phyloP scores from a whole-genome alignment of 75 land plant genomes.

The Pinus albicaulis region DNA sequence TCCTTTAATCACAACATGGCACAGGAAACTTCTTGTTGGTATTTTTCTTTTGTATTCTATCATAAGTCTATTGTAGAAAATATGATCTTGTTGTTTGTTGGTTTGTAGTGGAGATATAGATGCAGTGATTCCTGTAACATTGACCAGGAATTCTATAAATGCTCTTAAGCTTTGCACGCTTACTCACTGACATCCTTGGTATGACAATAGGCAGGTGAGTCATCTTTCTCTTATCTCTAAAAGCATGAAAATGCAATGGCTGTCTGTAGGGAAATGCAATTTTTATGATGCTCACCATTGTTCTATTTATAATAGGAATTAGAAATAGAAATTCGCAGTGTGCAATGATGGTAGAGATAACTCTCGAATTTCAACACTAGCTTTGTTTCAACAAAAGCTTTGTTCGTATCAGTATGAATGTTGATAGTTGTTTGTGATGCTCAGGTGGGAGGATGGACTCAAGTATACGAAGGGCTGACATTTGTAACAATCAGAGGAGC shows the following conservation, averaged over 20 bases:
- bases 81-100: not conserved
- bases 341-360: too few relatives aligned
- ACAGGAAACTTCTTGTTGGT: not conserved
- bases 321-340: too few relatives aligned
- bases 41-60: not conserved
- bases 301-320: too few relatives aligned
- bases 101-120: conserved; percentile 75
- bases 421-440: too few relatives aligned
- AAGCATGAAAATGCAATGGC: too few relatives aligned
- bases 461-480: conserved; percentile 65
- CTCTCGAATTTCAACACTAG: too few relatives aligned
- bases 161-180: conserved; percentile 58
- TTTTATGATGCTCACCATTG: too few relatives aligned
- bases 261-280: too few relatives aligned
- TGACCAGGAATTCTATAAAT: conserved; percentile 59
- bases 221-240: too few relatives aligned
- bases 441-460: conserved; percentile 88
- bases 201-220: conserved; percentile 63
- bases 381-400: too few relatives aligned
- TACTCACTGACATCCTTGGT: conserved; percentile 74
- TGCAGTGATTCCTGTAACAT: conserved; percentile 75
- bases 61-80: not conserved
- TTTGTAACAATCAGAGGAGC: conserved; percentile 80
- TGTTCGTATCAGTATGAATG: too few relatives aligned
- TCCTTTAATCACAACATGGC: not conserved